These are phyloP conservation scores for Phytophthora tubulina DNA, from an alignment of 352 stramenopile genomes.

Conservation along the genomic window DNA sequence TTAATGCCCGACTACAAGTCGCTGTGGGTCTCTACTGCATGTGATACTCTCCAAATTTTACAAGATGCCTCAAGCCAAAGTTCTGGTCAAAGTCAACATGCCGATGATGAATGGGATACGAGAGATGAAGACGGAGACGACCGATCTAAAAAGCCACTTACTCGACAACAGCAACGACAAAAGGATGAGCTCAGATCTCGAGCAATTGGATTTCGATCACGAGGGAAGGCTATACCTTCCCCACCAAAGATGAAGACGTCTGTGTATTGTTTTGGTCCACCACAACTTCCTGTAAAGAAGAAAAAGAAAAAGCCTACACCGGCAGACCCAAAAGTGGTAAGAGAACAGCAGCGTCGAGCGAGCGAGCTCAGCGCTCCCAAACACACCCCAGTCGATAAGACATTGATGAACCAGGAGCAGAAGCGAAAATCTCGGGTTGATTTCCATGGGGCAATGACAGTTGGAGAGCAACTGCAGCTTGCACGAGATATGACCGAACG, in stretches of 20 bases:
- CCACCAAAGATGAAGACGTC: constrained; percentile 61
- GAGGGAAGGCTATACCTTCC: constrained; percentile 67
- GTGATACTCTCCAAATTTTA: constrained; percentile 60
- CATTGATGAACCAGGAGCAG: constrained; percentile 63
- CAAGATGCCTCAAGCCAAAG: constrained; percentile 46
- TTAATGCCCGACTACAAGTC: constrained; percentile 44
- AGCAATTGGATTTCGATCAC: constrained; percentile 65
- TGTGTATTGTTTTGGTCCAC: constrained; percentile 59
- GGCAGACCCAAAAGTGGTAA: constrained; percentile 47
- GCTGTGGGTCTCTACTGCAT: constrained; percentile 67
- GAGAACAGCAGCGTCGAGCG: constrained; percentile 62
- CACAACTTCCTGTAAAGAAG: constrained; percentile 45
- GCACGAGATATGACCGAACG: constrained; percentile 58
- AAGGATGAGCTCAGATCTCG: constrained; percentile 77
- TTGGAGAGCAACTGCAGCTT: constrained; percentile 69
- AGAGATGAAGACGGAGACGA: constrained; percentile 47
- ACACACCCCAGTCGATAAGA: constrained; percentile 66
- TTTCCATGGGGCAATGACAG: constrained; percentile 75
- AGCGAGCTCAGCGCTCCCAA: constrained; percentile 77
- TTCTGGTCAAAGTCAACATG: constrained; percentile 20
- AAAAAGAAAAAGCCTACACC: constrained; percentile 48
- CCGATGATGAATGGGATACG: constrained; percentile 40
- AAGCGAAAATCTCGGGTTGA: constrained; percentile 67
- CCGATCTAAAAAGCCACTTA: constrained; percentile 46
- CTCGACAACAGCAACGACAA: constrained; percentile 66